Evolutionary conservation across 108 stramenopile species (phyloP).

Genomic region (Pseudonitzschia delicatissima): DNA sequence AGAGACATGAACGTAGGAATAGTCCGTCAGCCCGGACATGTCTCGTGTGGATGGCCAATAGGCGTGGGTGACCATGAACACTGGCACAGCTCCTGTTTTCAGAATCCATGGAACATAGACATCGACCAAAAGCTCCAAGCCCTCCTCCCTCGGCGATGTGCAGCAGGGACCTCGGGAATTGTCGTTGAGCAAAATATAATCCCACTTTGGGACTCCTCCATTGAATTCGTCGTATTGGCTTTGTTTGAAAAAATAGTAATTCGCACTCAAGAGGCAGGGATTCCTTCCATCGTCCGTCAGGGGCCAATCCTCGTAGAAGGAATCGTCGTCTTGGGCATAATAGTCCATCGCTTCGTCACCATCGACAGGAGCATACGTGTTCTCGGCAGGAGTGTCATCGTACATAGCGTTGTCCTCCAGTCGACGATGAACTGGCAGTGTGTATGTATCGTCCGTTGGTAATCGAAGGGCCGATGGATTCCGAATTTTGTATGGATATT

Average conservation of each 20-base stretch:
- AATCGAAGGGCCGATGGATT: background rate
- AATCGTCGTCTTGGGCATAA: background rate
- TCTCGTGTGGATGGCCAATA: conserved; percentile 26
- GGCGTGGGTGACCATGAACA: conserved; percentile 39
- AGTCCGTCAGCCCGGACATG: conserved; percentile 44
- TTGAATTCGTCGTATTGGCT: conserved; percentile 12
- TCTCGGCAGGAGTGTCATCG: background rate
- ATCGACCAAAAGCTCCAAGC: conserved; percentile 27
- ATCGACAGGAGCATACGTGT: background rate
- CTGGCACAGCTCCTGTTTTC: conserved; percentile 30
- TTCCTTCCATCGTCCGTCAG: conserved; percentile 24
- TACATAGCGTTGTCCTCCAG: background rate
- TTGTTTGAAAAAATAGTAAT: conserved; percentile 26
- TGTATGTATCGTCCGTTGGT: background rate
- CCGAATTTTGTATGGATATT: background rate
- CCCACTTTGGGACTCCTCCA: conserved; percentile 27
- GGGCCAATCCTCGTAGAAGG: conserved; percentile 13
- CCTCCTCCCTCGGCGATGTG: conserved; percentile 11
- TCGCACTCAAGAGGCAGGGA: conserved; percentile 23
- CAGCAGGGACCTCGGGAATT: conserved; percentile 33
- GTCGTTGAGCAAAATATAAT: conserved; percentile 45
- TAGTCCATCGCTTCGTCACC: background rate
- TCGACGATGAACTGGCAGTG: background rate
- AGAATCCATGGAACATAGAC: conserved; percentile 32
- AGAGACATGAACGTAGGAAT: conserved; percentile 43